Percentiles rank a stretch among this genome's conserved stretches.
phyloP scores from a whole-genome alignment of 2,329 filamentous ascomycete genomes.

The Metarhizium guizhouense region DNA sequence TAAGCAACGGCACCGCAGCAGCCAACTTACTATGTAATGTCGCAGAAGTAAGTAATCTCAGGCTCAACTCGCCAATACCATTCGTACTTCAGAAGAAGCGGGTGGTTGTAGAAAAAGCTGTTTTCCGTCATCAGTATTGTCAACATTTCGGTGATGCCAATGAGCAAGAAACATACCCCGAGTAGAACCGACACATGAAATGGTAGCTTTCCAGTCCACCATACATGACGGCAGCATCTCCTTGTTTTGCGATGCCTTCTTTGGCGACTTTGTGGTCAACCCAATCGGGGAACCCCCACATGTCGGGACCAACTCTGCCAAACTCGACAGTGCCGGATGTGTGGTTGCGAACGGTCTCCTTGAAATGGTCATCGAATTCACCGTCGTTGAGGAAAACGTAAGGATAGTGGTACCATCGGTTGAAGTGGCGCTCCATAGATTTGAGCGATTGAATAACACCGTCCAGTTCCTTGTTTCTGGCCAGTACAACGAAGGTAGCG shows the following conservation, averaged over 20 bases:
- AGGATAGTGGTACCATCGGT: conserved; percentile 96
- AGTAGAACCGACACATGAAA: conserved; percentile 99
- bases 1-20: background rate
- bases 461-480: conserved; percentile 91
- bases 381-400: conserved; percentile 98
- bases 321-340: conserved; percentile 86
- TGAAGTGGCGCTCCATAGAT: conserved; percentile 97
- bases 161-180: conserved; percentile 53
- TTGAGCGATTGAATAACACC: conserved; percentile 95
- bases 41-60: conserved; percentile 99
- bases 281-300: conserved; percentile 98
- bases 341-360: conserved; percentile 77
- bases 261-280: conserved; percentile 87
- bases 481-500: conserved; percentile 90
- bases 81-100: conserved; percentile 89
- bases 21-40: conserved; percentile 79
- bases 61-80: conserved; percentile 99
- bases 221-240: conserved; percentile 97
- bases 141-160: background rate
- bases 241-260: conserved; percentile 94
- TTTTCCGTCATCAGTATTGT: conserved; percentile 12
- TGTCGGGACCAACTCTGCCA: conserved; percentile 79
- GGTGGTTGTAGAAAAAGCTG: conserved; percentile 94
- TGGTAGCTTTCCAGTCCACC: conserved; percentile 98
- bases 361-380: conserved; percentile 93